These are phyloP conservation scores for Paramecium tetraurelia DNA, from an alignment of 73 alveolate species.

Conservation along the genomic window DNA sequence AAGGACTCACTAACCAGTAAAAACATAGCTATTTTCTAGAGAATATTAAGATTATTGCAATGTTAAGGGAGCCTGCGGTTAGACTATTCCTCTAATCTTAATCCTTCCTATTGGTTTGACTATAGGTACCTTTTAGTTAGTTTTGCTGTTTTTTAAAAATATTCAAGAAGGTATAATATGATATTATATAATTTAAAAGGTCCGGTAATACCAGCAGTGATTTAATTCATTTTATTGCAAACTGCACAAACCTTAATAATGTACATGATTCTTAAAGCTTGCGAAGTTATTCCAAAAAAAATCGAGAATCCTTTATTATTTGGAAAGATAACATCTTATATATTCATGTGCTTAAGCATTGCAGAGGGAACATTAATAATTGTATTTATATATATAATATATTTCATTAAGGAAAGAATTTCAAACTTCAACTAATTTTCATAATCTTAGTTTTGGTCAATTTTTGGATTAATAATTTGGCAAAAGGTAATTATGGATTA, in stretches of 20 bases:
- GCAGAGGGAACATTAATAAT: neutral
- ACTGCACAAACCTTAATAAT: neutral
- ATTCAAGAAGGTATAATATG: neutral
- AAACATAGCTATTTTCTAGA: neutral
- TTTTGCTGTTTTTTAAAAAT: neutral
- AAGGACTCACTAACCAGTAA: constrained; percentile 24
- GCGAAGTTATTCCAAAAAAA: constrained; percentile 41
- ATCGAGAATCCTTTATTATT: constrained; percentile 21
- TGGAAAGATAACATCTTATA: constrained; percentile 16
- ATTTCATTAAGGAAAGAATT: neutral
- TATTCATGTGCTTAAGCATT: neutral
- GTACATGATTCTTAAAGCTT: neutral
- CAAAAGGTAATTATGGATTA: neutral
- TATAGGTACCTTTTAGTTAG: neutral
- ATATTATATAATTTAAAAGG: neutral
- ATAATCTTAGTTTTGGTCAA: constrained; percentile 20
- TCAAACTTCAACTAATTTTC: neutral
- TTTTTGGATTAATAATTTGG: constrained; percentile 32
- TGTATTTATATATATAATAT: neutral
- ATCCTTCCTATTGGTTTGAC: neutral
- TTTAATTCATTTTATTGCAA: neutral
- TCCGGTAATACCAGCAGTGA: neutral
- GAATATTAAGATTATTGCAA: constrained; percentile 21
- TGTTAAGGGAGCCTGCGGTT: constrained; percentile 45
- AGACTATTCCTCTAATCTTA: constrained; percentile 9